Base-by-base conservation (phyloP, 2,329 filamentous ascomycete genomes). In the Trichoderma citrinoviride region DNA sequence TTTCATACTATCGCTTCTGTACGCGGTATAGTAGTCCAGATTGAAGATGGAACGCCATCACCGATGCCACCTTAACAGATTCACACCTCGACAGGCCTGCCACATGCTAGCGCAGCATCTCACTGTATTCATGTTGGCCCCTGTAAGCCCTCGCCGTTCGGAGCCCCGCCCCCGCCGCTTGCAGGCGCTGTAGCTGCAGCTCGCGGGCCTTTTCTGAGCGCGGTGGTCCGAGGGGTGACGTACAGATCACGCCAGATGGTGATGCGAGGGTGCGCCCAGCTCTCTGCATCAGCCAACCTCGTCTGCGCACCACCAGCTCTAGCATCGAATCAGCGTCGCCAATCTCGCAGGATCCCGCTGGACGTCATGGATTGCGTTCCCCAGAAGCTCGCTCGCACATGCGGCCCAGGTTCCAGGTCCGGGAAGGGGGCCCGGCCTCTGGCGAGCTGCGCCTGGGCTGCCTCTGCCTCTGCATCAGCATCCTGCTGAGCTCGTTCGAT, bases 291-390 rank as follows among this genome's bases (percentile, higher is more conserved):
- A 65, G 50, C 23, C 55, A 61, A 55, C 56, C 55, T 55, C 37
- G 29, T 7, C 40, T 17, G 15, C 44, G 43, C 44, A 25, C 12
- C 23, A 41, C n/a, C 37, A 60, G 44, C 55, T 65, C 55, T 58
- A 58, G 57, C 61, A 54, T 27, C 55, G 55, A 65, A 65, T 65
- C 62, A 65, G 55, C 43, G 29, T 61, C 50, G 41, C 43, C 63
- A 65, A 65, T 61, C 49, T 56, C 17, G 43, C 33, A 15, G 33
- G 33, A 37, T 37, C 33, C 33, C 33, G 33, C 33, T 5, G 12
- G 14, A 25, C 47, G 50, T 29, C 55, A 61, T 55, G 58, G 63
- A 33, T 23, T 37, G 27, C 50, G 43, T 19, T 47, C 14, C 21
- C 47, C 47, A 40, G 7, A 49, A 14, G 41, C 40, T 25, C 54